Percentiles rank a stretch among this genome's conserved stretches.
These are phyloP conservation scores for Clonostachys chloroleuca DNA, from an alignment of 2,329 filamentous ascomycete species.

Conservation along the genomic window DNA sequence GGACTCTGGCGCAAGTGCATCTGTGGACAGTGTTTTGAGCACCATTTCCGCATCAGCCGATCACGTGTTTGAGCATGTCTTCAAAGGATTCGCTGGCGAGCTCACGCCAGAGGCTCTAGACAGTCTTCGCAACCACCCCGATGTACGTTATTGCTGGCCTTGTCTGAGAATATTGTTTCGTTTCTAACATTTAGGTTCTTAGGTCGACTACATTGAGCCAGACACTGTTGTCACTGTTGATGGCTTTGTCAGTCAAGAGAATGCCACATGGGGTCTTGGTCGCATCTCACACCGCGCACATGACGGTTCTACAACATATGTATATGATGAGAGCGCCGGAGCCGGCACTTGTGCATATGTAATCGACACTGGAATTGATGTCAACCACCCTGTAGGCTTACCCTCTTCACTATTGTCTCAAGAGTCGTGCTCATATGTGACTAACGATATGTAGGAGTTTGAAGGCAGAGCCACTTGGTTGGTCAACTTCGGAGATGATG, in stretches of 20 bases:
- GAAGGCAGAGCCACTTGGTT: slow-evolving; percentile 32
- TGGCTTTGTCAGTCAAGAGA: slow-evolving; percentile 23
- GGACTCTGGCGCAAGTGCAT: too few species aligned
- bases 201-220: slow-evolving; percentile 31
- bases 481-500: slow-evolving; percentile 26
- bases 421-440: background rate
- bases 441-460: slow-evolving; percentile 18
- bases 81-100: slow-evolving; percentile 6
- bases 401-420: background rate
- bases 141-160: slow-evolving; percentile 1
- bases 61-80: slow-evolving; percentile 7
- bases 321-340: slow-evolving; percentile 29
- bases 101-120: slow-evolving; percentile 5
- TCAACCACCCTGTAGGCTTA: slow-evolving; percentile 22
- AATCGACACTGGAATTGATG: slow-evolving; percentile 37
- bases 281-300: slow-evolving; percentile 24
- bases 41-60: slow-evolving; percentile 7
- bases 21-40: slow-evolving; percentile 5
- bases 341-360: slow-evolving; percentile 35
- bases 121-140: slow-evolving; percentile 11
- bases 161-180: too few species aligned
- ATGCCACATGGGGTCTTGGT: slow-evolving; percentile 33
- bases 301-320: slow-evolving; percentile 18
- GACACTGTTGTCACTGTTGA: slow-evolving; percentile 46
- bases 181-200: background rate